phyloP scores from a whole-genome alignment of 768 basidiomycete genomes.

The Jaapia argillacea region DNA sequence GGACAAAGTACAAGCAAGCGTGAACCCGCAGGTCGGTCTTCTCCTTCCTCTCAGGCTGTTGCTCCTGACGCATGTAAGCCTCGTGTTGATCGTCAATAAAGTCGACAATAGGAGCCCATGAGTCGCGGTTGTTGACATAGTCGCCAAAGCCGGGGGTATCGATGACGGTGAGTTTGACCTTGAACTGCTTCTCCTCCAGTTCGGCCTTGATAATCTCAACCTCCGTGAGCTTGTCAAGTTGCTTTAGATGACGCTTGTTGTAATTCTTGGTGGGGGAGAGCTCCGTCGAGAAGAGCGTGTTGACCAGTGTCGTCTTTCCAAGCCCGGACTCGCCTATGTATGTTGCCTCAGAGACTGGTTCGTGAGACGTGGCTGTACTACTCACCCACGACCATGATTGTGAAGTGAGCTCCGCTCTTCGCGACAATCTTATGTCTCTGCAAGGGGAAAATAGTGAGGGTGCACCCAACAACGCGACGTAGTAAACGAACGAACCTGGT shows the following conservation, averaged over 20 bases:
- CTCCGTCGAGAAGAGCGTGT: constrained; percentile 98
- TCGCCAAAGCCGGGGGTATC: constrained; percentile 99
- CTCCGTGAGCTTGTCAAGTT: constrained; percentile 97
- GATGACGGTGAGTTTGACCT: constrained; percentile 97
- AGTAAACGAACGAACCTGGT: constrained; percentile 74
- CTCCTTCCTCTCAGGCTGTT: constrained; percentile 91
- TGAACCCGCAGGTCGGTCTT: constrained; percentile 96
- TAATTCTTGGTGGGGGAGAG: constrained; percentile 90
- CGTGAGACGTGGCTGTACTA: constrained; percentile 4
- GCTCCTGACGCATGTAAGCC: constrained; percentile 95
- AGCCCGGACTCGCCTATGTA: constrained; percentile 85
- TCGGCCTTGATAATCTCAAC: constrained; percentile 99
- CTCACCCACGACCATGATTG: constrained; percentile 98
- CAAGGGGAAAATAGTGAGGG: constrained; percentile 2
- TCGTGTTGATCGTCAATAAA: constrained; percentile 97
- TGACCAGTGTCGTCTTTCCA: constrained; percentile 96
- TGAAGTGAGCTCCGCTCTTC: constrained; percentile 95
- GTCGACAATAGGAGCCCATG: constrained; percentile 96
- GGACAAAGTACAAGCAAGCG: constrained; percentile 94
- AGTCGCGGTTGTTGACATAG: constrained; percentile 99
- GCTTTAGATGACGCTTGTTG: constrained; percentile 80
- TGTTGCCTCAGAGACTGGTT: neutral
- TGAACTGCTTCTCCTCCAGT: constrained; percentile 98
- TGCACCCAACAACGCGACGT: constrained; percentile 8
- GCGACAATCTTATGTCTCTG: constrained; percentile 99